A percentile compares a stretch with the other conserved stretches of the same genome.
These are phyloP conservation scores for Rhodosporidiobolus odoratus DNA, from an alignment of 768 basidiomycete genomes.

Conservation along the genomic window DNA sequence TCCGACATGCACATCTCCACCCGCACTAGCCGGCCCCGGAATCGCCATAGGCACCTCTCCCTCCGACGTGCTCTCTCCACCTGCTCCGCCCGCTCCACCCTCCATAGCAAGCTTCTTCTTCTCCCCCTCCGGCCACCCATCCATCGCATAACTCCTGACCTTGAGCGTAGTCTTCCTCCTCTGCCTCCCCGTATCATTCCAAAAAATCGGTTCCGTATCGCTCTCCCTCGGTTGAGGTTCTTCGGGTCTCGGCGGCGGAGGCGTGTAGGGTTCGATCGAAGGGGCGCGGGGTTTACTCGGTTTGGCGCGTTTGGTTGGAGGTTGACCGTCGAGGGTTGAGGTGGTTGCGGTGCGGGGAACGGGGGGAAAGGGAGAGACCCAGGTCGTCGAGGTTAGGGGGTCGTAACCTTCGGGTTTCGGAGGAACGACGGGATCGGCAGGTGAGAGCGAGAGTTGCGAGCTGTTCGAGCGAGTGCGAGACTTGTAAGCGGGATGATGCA, in stretches of 20 bases:
- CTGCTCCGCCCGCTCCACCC: too few relatives aligned
- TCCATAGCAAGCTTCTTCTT: too few relatives aligned
- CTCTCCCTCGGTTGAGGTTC: too few relatives aligned
- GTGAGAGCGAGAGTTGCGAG: background rate
- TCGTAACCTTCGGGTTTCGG: background rate
- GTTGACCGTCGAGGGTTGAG: background rate
- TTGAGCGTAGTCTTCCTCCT: background rate
- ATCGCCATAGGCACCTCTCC: too few relatives aligned
- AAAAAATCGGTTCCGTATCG: background rate
- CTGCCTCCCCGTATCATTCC: background rate
- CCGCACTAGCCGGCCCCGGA: too few relatives aligned
- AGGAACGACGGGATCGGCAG: background rate
- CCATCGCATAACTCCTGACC: background rate
- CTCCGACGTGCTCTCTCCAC: too few relatives aligned
- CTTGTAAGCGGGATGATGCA: background rate
- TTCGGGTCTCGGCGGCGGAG: background rate
- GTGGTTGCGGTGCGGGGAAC: background rate
- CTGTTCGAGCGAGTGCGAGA: background rate
- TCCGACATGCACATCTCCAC: too few relatives aligned
- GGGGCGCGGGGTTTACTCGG: too few relatives aligned
- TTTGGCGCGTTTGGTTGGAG: background rate
- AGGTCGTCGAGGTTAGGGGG: background rate
- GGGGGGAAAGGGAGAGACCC: constrained; percentile 1
- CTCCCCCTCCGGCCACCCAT: background rate
- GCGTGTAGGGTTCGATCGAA: background rate